Percentiles rank a stretch among this genome's conserved stretches.
phyloP scores from a whole-genome alignment of 257 asterid genomes.

The Gentiana dahurica region DNA sequence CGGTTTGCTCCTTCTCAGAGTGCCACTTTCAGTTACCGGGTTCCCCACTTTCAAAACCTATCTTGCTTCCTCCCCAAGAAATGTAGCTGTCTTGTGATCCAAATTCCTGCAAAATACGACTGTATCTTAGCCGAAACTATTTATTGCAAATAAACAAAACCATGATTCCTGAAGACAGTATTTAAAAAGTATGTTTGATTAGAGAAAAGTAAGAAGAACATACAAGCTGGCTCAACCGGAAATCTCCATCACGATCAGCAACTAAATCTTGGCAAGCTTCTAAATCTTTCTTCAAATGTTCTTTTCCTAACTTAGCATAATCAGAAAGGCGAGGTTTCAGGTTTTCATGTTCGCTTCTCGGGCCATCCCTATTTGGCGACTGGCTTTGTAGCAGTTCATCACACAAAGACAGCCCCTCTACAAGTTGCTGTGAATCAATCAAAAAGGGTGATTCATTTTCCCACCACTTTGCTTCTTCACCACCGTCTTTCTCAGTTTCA shows the following conservation, averaged over 20 bases:
- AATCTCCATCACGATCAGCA: slow-evolving; percentile 57
- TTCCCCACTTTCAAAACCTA: slow-evolving; percentile 17
- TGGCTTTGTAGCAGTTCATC: slow-evolving; percentile 85
- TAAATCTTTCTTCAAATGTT: slow-evolving; percentile 69
- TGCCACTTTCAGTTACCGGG: slow-evolving; percentile 11
- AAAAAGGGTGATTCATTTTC: slow-evolving; percentile 60
- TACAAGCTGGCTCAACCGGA: slow-evolving; percentile 84
- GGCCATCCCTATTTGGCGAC: slow-evolving; percentile 62
- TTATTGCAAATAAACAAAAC: background rate
- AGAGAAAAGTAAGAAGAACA: slow-evolving; percentile 9
- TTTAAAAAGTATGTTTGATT: background rate
- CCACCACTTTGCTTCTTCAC: slow-evolving; percentile 63
- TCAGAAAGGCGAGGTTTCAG: slow-evolving; percentile 54
- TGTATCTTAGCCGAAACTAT: slow-evolving; percentile 6
- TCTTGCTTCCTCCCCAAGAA: slow-evolving; percentile 71
- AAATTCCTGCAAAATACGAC: slow-evolving; percentile 42
- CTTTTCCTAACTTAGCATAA: slow-evolving; percentile 61
- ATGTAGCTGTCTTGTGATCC: slow-evolving; percentile 74
- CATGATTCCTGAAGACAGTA: background rate
- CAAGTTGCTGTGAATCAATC: slow-evolving; percentile 80
- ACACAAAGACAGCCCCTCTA: slow-evolving; percentile 69
- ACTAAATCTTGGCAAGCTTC: slow-evolving; percentile 63
- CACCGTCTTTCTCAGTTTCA: slow-evolving; percentile 27
- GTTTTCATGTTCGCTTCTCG: slow-evolving; percentile 20
- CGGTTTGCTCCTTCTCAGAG: background rate